phyloP scores from a whole-genome alignment of 805 yeast species.

The Candida rishiriensis region DNA sequence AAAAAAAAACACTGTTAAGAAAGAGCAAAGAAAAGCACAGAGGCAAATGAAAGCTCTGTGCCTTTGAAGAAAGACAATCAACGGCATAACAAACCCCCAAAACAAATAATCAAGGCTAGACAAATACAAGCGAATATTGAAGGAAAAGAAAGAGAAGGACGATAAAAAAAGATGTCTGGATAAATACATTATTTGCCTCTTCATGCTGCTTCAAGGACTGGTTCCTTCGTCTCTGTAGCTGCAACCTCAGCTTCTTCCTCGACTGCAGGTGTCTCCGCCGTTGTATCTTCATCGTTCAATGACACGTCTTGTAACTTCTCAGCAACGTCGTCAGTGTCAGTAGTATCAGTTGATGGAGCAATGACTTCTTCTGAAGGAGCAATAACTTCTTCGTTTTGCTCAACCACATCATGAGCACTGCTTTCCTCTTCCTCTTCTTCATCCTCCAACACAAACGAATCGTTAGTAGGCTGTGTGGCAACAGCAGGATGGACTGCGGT shows the following conservation, averaged over 20 bases:
- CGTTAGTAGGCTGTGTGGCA: conserved; percentile 24
- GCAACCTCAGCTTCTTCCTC: conserved; percentile 3
- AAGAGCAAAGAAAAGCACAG: too few relatives aligned
- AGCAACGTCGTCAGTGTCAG: conserved; percentile 2
- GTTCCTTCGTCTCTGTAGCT: neutral
- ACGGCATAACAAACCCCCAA: too few relatives aligned
- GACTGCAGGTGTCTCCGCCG: conserved; percentile 7
- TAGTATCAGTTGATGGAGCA: neutral
- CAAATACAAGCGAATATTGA: too few relatives aligned
- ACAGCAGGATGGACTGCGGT: conserved; percentile 34
- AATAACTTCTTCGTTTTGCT: conserved; percentile 9
- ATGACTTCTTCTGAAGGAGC: conserved; percentile 5
- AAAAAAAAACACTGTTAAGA: too few relatives aligned
- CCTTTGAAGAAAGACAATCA: too few relatives aligned
- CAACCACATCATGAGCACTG: conserved; percentile 22
- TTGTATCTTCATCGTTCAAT: conserved; percentile 11
- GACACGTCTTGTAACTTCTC: conserved; percentile 4
- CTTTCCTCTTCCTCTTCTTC: conserved; percentile 28
- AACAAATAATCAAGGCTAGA: too few relatives aligned
- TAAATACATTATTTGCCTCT: too few relatives aligned
- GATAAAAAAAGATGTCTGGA: too few relatives aligned
- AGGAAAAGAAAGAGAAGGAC: too few relatives aligned
- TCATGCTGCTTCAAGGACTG: too few relatives aligned
- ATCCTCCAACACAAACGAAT: conserved; percentile 28
- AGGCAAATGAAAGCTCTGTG: too few relatives aligned